These are phyloP conservation scores for Colletotrichum spinosum DNA, from an alignment of 2,329 filamentous ascomycete genomes.

Conservation along the genomic window DNA sequence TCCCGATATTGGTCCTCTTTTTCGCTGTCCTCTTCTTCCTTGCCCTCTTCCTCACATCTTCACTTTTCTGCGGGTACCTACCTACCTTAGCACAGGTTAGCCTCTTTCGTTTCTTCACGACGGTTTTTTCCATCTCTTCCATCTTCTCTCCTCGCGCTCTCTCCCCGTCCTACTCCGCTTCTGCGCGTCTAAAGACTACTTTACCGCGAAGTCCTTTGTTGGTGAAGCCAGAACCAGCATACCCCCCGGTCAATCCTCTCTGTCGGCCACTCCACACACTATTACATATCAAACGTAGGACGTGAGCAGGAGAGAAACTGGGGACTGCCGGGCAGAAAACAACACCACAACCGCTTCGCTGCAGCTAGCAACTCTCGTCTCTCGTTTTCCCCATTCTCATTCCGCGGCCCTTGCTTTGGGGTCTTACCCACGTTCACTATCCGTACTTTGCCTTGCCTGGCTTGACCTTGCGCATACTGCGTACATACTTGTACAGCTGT, in stretches of 20 bases:
- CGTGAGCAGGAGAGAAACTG: no score
- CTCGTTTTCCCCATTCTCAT: conserved; percentile 10
- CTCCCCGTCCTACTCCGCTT: background rate
- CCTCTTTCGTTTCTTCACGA: conserved; percentile 16
- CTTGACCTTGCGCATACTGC: background rate
- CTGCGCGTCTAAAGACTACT: background rate
- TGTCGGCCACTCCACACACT: no score
- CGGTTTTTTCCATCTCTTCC: background rate
- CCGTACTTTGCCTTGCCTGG: background rate
- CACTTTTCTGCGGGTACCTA: background rate
- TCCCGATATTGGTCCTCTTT: conserved; percentile 16
- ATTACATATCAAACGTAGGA: no score
- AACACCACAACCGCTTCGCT: conserved; percentile 29
- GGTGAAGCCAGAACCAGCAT: conserved; percentile 8
- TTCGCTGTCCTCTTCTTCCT: conserved; percentile 2
- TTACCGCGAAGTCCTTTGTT: background rate
- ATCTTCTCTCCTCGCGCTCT: conserved; percentile 2
- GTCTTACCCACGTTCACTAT: conserved; percentile 6
- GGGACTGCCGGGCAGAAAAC: background rate
- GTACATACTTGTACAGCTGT: no score
- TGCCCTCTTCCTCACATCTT: conserved; percentile 3
- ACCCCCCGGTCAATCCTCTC: conserved; percentile 12
- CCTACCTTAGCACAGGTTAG: background rate
- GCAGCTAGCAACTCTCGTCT: conserved; percentile 22
- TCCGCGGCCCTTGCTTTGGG: conserved; percentile 21